Evolutionary conservation across 2,329 filamentous ascomycete species (phyloP).

Genomic region (Penicillium janthinellum): DNA sequence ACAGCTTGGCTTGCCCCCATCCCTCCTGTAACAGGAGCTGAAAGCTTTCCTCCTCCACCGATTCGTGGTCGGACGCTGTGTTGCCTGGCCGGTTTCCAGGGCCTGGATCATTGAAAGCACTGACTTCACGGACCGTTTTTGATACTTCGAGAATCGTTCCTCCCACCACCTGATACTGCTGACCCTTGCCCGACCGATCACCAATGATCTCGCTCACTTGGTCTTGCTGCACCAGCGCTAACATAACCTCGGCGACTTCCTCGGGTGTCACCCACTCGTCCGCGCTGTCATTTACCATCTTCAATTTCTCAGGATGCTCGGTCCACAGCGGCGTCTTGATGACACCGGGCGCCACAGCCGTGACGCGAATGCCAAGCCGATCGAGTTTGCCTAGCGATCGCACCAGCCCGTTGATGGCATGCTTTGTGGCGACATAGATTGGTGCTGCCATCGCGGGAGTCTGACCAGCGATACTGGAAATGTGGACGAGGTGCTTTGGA

Average conservation of each 20-base stretch:
- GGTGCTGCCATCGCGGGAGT: conserved; percentile 42
- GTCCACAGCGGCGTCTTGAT: conserved; percentile 66
- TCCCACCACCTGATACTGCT: conserved; percentile 44
- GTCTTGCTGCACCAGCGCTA: conserved; percentile 56
- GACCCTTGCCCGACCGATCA: conserved; percentile 32
- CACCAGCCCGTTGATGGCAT: conserved; percentile 52
- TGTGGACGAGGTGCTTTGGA: conserved; percentile 50
- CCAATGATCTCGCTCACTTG: conserved; percentile 42
- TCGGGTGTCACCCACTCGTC: conserved; percentile 64
- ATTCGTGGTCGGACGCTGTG: conserved; percentile 46
- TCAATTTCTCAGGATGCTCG: conserved; percentile 62
- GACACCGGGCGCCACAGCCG: conserved; percentile 61
- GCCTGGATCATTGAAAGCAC: conserved; percentile 56
- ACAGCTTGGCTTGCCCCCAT: conserved; percentile 50
- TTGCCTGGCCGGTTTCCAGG: conserved; percentile 51
- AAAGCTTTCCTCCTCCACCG: conserved; percentile 54
- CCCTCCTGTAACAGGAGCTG: conserved; percentile 49
- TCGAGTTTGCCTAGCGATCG: conserved; percentile 54
- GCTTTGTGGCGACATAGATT: conserved; percentile 53
- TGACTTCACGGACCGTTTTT: conserved; percentile 55
- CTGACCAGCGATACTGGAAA: conserved; percentile 53
- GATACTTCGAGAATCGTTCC: conserved; percentile 61
- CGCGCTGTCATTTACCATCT: conserved; percentile 49
- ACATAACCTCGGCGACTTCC: conserved; percentile 62
- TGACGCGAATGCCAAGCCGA: conserved; percentile 57